Conservation (phyloP, 1,139 yeast species). For the Saccharomyces hybrid region DNA sequence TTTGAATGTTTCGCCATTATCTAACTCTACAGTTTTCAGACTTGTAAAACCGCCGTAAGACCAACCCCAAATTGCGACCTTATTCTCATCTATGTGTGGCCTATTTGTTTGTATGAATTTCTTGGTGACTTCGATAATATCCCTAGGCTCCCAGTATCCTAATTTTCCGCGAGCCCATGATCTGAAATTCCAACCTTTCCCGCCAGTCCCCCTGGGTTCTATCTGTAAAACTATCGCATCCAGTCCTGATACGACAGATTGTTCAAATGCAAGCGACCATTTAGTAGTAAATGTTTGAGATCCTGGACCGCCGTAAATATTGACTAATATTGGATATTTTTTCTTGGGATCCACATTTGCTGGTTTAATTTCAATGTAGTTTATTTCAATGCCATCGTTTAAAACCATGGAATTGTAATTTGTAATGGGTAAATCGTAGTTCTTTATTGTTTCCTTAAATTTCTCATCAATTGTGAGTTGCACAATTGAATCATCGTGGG, state of each 20-base stretch:
- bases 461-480: slow-evolving; percentile 27
- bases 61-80: slow-evolving; percentile 96
- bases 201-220: slow-evolving; percentile 95
- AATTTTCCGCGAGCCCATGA: slow-evolving; percentile 60
- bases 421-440: slow-evolving; percentile 51
- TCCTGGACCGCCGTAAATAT: slow-evolving; percentile 93
- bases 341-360: slow-evolving; percentile 49
- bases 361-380: slow-evolving; percentile 72
- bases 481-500: slow-evolving; percentile 10
- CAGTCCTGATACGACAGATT: slow-evolving; percentile 56
- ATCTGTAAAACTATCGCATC: slow-evolving; percentile 73
- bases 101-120: slow-evolving; percentile 47
- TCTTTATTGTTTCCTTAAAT: slow-evolving; percentile 27
- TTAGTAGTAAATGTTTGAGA: slow-evolving; percentile 60
- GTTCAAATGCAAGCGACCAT: slow-evolving; percentile 57
- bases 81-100: slow-evolving; percentile 49
- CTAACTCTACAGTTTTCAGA: slow-evolving; percentile 65
- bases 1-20: slow-evolving; percentile 57
- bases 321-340: slow-evolving; percentile 74
- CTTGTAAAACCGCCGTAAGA: slow-evolving; percentile 82
- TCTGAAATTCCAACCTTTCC: slow-evolving; percentile 71
- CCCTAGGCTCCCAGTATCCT: slow-evolving; percentile 86
- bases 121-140: slow-evolving; percentile 59
- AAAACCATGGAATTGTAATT: slow-evolving; percentile 43
- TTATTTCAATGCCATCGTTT: slow-evolving; percentile 44